Evolutionary conservation across 1,284 basidiomycete genomes (phyloP), one percentile per base, ranked within the genome.

Genomic region (Cutaneotrichosporon sp.): DNA sequence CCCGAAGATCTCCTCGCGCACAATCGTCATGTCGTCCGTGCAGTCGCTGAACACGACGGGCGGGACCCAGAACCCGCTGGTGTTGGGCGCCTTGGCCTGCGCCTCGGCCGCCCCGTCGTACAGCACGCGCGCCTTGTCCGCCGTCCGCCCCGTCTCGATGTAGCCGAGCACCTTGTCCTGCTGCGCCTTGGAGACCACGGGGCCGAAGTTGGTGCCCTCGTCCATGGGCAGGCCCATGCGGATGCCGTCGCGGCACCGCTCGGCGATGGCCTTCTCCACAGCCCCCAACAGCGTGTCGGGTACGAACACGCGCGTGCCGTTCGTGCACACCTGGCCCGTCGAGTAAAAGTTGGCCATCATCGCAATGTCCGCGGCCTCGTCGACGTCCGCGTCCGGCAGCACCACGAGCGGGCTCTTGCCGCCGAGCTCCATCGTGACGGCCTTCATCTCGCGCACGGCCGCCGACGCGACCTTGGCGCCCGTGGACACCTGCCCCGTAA

Each of bases 1-100:
- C 0, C 81, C 82, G 57, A 83, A 83, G 34, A 82, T 82, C 71
- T 78, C 76, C 57, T 80, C 77, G 54, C 70, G 61, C 13, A 77
- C 74, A 25, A 74, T 65, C 31, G 67, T 70, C 78, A 77, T 78
- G 18, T 65, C 56, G 54, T 68, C 62, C 2, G 55, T 72, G 49
- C 75, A 74, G 56, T 77, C 74, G 6, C 70, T 71, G 51, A 81
- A 70, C 38, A 81, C 76, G 9, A 79, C 79, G 3, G 71, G 72
- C 33, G 66, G 60, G 20, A 74, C 68, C 60, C 68, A 73, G 65
- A 61, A 73, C 5, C 72, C 73, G 6, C 50, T 47, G 3, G 27
- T 6, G 5, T 56, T 64, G 4, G 63, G 63, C 45, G 49, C 31
- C 2, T 47, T 34, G 9, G 42, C 20, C 33, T 58, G 64, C 8